Evolutionary conservation across 352 stramenopile genomes (phyloP), one percentile per base, ranked within the genome.

Genomic region (Globisporangium spiculum): DNA sequence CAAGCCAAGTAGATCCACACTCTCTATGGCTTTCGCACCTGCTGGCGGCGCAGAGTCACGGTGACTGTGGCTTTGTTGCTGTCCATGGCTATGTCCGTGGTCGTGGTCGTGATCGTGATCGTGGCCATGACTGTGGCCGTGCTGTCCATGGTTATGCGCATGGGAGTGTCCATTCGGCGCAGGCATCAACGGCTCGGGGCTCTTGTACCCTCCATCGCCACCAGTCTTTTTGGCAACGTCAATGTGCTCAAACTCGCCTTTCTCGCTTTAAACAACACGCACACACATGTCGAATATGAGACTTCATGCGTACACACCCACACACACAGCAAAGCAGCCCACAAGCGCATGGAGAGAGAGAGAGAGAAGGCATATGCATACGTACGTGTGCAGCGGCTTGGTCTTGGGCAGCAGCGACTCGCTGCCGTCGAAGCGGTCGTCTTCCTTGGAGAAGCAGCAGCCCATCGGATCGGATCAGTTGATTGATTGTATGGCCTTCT

Each of bases 371-470:
- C 41, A 50, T 52, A 10, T 4, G 44, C n/a, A 38, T 4, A 57
- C 41, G 20, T 52, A 80, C 75, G 72, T 58, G 69, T 73, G 63
- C 41, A 22, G 41, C 16, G 8, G 44, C 67, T 79, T 80, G 71
- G 52, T 64, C 70, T 85, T 91, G 66, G 78, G 72, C 64, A 92
- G 73, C 60, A 92, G 75, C 62, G 77, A 72, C 50, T 84, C 76
- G 36, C 59, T 80, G 57, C 75, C 76, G 46, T 89, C 80, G 63
- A 89, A 88, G 61, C 68, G 78, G 54, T 92, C 84, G 52, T 92
- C 84, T 56, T 92, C 84, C 67, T 71, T 75, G 53, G 84, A 92
- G 65, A 76, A 77, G 57, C 84, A 92, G 71, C 84, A 92, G 67
- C 84, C 84, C 84, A 92, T 92, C 27, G 66, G 58, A 61, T 92